Conservation (phyloP, 768 basidiomycete species). For the Lyophyllum semitale region DNA sequence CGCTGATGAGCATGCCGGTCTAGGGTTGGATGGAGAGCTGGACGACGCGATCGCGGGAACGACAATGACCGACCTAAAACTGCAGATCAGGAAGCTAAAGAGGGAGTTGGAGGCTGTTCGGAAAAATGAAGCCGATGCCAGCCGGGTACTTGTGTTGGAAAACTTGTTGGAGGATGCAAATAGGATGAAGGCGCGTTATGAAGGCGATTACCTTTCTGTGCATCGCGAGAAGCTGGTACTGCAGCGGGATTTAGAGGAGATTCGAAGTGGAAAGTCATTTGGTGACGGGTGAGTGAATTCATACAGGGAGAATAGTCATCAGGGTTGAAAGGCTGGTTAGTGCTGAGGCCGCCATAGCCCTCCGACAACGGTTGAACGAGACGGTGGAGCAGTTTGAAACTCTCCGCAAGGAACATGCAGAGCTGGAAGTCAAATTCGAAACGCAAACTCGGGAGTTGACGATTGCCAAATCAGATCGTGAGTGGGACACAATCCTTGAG, state of each 20-base stretch:
- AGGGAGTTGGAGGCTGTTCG: constrained; percentile 76
- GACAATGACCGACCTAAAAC: constrained; percentile 90
- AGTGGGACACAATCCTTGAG: constrained; percentile 26
- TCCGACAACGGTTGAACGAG: constrained; percentile 87
- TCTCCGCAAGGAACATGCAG: constrained; percentile 66
- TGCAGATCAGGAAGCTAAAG: constrained; percentile 80
- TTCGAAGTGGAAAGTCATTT: constrained; percentile 79
- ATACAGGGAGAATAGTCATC: neutral
- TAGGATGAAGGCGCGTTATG: constrained; percentile 86
- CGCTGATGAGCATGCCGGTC: constrained; percentile 40
- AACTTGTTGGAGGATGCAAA: constrained; percentile 91
- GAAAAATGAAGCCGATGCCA: constrained; percentile 77
- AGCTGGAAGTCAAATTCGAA: constrained; percentile 72
- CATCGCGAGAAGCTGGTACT: constrained; percentile 83
- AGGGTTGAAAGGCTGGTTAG: constrained; percentile 37
- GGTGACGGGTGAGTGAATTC: constrained; percentile 69
- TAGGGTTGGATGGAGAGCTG: constrained; percentile 83
- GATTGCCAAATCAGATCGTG: constrained; percentile 85
- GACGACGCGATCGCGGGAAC: constrained; percentile 82
- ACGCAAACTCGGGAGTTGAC: constrained; percentile 67
- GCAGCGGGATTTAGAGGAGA: constrained; percentile 84
- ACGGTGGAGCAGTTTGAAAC: constrained; percentile 79
- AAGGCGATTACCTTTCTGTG: constrained; percentile 81
- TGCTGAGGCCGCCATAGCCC: constrained; percentile 83
- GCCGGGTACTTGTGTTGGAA: constrained; percentile 82